These are phyloP conservation scores for Aspergillus sp. DNA, from an alignment of 2,329 filamentous ascomycete species.

Conservation along the genomic window DNA sequence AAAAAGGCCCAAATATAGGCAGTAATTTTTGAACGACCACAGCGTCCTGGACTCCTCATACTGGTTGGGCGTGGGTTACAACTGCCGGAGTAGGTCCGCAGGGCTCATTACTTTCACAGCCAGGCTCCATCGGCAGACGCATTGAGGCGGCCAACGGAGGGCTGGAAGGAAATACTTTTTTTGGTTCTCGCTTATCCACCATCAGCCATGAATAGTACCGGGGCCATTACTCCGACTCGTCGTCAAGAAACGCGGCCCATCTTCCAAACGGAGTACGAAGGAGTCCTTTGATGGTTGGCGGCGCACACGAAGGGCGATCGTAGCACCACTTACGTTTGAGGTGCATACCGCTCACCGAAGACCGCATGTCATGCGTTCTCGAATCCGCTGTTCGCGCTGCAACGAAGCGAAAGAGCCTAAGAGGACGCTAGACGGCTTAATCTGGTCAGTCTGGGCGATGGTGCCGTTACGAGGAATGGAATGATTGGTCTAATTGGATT, in stretches of 20 bases:
- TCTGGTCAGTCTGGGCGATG: constrained; percentile 5
- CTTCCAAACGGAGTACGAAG: neutral
- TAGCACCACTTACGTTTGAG: constrained; percentile 3
- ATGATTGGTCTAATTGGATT: constrained; percentile 10
- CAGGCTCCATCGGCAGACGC: constrained; percentile 6
- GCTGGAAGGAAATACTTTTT: neutral
- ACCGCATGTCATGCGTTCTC: constrained; percentile 18
- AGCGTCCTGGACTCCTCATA: neutral
- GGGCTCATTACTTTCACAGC: constrained; percentile 8
- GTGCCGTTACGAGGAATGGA: constrained; percentile 1
- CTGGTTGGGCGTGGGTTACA: neutral
- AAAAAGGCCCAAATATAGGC: neutral
- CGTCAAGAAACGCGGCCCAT: neutral
- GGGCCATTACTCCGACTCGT: neutral
- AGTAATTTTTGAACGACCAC: neutral
- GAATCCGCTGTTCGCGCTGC: neutral
- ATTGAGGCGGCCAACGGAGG: neutral
- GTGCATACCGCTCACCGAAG: constrained; percentile 13
- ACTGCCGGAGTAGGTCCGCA: constrained; percentile 6
- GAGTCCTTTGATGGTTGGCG: constrained; percentile 3
- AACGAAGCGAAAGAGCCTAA: neutral
- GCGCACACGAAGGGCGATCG: neutral
- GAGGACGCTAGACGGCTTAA: neutral
- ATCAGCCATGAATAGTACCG: neutral
- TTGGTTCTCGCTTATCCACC: neutral